These are phyloP conservation scores for Rubroboletus satanas DNA, from an alignment of 768 basidiomycete genomes.

Conservation along the genomic window DNA sequence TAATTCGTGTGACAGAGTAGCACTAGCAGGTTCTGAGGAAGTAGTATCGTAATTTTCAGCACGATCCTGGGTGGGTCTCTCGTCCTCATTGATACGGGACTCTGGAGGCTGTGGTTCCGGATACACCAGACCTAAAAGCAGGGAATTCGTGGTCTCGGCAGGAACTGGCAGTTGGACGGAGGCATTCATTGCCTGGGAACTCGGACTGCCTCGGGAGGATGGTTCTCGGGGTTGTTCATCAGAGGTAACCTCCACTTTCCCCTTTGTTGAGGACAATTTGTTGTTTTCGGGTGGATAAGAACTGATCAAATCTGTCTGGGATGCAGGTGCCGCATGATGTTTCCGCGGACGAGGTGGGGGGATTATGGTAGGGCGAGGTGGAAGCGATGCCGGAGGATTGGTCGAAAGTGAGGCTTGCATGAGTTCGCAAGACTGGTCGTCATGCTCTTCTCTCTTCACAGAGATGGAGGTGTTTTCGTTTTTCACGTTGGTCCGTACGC, in stretches of 20 bases:
- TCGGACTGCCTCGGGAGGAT: neutral
- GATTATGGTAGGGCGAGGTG: slow-evolving; percentile 20
- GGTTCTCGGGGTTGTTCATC: neutral
- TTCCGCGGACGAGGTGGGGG: slow-evolving; percentile 25
- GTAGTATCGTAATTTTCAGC: neutral
- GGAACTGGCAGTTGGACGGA: slow-evolving; percentile 3
- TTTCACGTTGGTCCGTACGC: slow-evolving; percentile 22
- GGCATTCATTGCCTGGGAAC: slow-evolving; percentile 9
- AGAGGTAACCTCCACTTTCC: neutral
- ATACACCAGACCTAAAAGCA: slow-evolving; percentile 9
- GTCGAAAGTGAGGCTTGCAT: neutral
- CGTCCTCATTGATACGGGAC: neutral
- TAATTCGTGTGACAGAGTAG: neutral
- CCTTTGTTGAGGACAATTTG: neutral
- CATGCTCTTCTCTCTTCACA: slow-evolving; percentile 18
- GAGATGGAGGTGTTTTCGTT: neutral
- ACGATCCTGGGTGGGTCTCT: neutral
- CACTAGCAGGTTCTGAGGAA: slow-evolving; percentile 9
- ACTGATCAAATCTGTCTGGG: neutral
- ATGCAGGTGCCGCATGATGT: neutral
- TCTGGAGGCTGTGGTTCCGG: slow-evolving; percentile 5
- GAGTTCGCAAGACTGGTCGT: slow-evolving; percentile 3
- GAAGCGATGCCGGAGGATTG: slow-evolving; percentile 6
- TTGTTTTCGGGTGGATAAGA: neutral
- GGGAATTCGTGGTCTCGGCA: slow-evolving; percentile 5